Conservation (phyloP, 371 early-diverging fungal species). For the Mucor sp. region DNA sequence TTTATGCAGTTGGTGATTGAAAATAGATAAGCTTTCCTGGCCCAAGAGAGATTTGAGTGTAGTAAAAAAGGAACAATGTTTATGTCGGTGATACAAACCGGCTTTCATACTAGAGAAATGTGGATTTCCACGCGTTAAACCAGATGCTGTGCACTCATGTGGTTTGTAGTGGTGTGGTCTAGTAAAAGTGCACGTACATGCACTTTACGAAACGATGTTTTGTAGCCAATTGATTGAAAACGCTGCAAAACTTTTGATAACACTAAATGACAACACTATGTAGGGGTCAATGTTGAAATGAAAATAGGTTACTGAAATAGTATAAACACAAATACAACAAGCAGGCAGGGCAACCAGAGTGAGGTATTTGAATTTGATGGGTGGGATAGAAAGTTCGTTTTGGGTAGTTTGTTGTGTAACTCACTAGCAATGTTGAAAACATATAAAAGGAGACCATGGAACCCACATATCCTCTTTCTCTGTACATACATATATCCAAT, state of each 20-base stretch:
- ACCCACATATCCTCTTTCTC: neutral
- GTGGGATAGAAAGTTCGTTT: neutral
- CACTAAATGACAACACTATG: too few species aligned
- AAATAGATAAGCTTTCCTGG: neutral
- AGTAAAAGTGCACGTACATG: too few species aligned
- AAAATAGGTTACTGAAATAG: neutral
- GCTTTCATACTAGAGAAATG: neutral
- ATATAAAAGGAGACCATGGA: neutral
- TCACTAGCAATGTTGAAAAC: neutral
- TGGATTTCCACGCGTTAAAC: neutral
- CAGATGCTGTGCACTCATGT: slow-evolving; percentile 7
- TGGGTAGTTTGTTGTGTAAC: neutral
- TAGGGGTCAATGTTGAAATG: neutral
- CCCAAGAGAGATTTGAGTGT: neutral
- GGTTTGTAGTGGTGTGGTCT: neutral
- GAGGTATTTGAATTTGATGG: neutral
- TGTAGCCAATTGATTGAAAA: neutral
- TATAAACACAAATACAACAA: neutral
- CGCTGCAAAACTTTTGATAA: neutral
- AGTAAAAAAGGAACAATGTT: neutral
- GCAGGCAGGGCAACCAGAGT: neutral
- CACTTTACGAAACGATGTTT: neutral
- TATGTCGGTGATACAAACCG: neutral
- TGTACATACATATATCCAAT: neutral
- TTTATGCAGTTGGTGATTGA: neutral